Conservation (phyloP, 2,329 filamentous ascomycete species). For the Myriosclerotinia scirpicola region DNA sequence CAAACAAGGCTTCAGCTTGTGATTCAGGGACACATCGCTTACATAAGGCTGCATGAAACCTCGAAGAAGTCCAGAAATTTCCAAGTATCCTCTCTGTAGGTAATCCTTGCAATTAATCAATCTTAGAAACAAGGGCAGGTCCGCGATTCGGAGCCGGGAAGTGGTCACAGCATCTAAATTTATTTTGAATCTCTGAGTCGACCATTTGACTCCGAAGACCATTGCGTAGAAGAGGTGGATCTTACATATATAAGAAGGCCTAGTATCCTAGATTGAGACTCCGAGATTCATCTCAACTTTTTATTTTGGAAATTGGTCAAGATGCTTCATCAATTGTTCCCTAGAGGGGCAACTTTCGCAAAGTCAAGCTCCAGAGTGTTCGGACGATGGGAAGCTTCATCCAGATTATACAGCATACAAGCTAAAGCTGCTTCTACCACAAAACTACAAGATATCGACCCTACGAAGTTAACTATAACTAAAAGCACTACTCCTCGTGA, state of each 20-base stretch:
- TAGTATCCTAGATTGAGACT: background rate
- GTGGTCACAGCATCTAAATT: constrained; percentile 2
- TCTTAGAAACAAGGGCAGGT: background rate
- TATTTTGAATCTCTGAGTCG: constrained; percentile 3
- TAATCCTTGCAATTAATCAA: constrained; percentile 9
- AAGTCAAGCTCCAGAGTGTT: constrained; percentile 40
- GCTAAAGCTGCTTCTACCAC: constrained; percentile 32
- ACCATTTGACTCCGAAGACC: background rate
- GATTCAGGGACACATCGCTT: constrained; percentile 2
- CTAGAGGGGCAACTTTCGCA: constrained; percentile 45
- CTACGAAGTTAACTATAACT: constrained; percentile 71
- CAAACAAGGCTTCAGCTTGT: constrained; percentile 4
- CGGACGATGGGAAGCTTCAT: constrained; percentile 39
- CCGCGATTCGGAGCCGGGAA: constrained; percentile 18
- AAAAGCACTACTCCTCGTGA: constrained; percentile 75
- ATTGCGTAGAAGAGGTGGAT: constrained; percentile 12
- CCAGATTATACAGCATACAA: constrained; percentile 53
- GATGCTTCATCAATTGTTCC: constrained; percentile 51
- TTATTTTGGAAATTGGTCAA: constrained; percentile 24
- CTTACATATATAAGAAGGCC: constrained; percentile 7
- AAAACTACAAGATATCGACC: constrained; percentile 69
- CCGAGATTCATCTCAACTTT: background rate
- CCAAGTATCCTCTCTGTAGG: background rate
- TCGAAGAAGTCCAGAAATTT: too few relatives aligned
- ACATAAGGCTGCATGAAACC: constrained; percentile 11